These are phyloP conservation scores for Ophiosphaerella narmari DNA, from an alignment of 2,329 filamentous ascomycete species.

Conservation along the genomic window DNA sequence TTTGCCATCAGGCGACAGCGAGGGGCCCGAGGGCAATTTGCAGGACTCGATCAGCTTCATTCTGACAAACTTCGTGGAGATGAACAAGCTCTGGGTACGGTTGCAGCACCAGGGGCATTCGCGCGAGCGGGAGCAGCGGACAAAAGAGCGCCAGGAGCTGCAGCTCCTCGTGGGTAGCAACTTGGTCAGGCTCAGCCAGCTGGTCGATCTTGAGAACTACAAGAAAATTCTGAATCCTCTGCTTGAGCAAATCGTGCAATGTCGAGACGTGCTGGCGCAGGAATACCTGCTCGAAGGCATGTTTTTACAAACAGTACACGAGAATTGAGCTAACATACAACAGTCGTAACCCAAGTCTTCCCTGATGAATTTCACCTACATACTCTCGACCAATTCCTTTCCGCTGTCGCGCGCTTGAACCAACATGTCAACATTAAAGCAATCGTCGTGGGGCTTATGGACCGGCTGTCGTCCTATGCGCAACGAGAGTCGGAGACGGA, in stretches of 20 bases:
- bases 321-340: slow-evolving; percentile 27
- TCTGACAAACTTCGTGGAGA: slow-evolving; percentile 98
- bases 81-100: slow-evolving; percentile 99
- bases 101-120: slow-evolving; percentile 98
- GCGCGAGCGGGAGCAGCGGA: slow-evolving; percentile 88
- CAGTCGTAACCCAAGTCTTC: slow-evolving; percentile 97
- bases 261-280: slow-evolving; percentile 92
- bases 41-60: slow-evolving; percentile 98
- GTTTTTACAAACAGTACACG: not conserved
- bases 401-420: slow-evolving; percentile 88
- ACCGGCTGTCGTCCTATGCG: slow-evolving; percentile 92
- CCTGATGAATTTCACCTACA: slow-evolving; percentile 98
- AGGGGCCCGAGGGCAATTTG: slow-evolving; percentile 92
- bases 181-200: slow-evolving; percentile 88
- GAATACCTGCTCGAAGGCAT: slow-evolving; percentile 88
- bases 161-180: slow-evolving; percentile 97
- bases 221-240: slow-evolving; percentile 89
- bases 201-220: slow-evolving; percentile 94
- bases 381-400: slow-evolving; percentile 92
- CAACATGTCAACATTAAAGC: slow-evolving; percentile 97
- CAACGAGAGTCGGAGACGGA: slow-evolving; percentile 80
- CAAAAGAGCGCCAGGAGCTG: slow-evolving; percentile 91
- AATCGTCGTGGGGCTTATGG: slow-evolving; percentile 98
- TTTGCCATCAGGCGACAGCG: slow-evolving; percentile 78
- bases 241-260: slow-evolving; percentile 96